Percentiles rank a stretch among this genome's conserved stretches.
Evolutionary conservation across 1,284 basidiomycete genomes (phyloP).

Genomic region (Leccinum pachyderme): DNA sequence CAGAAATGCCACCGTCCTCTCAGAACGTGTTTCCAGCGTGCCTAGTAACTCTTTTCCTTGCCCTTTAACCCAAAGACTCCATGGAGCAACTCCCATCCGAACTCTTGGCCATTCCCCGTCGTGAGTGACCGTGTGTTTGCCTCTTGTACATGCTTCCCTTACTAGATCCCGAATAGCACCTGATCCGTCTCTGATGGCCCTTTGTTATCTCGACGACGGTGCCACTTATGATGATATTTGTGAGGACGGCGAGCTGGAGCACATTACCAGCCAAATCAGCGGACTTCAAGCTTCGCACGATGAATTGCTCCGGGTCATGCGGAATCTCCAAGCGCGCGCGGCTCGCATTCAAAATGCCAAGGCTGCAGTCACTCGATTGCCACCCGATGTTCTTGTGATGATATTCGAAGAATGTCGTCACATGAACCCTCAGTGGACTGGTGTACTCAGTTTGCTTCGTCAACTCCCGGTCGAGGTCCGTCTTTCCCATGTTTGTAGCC

Average conservation of each 20-base stretch:
- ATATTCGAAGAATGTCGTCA: constrained; percentile 35
- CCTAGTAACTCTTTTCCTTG: constrained; percentile 11
- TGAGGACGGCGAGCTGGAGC: constrained; percentile 27
- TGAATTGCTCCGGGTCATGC: constrained; percentile 26
- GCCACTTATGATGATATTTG: constrained; percentile 4
- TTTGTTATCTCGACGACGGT: constrained; percentile 26
- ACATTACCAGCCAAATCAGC: constrained; percentile 25
- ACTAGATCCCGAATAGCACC: constrained; percentile 6
- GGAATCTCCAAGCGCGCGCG: constrained; percentile 28
- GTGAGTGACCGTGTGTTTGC: constrained; percentile 12
- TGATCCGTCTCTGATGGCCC: constrained; percentile 27
- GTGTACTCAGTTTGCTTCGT: constrained; percentile 34
- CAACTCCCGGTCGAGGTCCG: constrained; percentile 35
- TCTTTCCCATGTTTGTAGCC: constrained; percentile 32
- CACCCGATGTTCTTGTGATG: constrained; percentile 31
- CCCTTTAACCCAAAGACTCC: constrained; percentile 29
- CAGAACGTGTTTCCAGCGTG: constrained; percentile 33
- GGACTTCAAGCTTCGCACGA: constrained; percentile 34
- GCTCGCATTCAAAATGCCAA: constrained; percentile 32
- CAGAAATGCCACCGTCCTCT: constrained; percentile 12
- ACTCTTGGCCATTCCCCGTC: constrained; percentile 19
- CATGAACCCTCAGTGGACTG: constrained; percentile 32
- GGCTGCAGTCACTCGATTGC: constrained; percentile 30
- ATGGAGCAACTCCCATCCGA: constrained; percentile 25
- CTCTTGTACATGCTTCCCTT: constrained; percentile 3